Evolutionary conservation across 1,284 basidiomycete genomes (phyloP), one percentile per base, ranked within the genome.

Genomic region (Apiotrichum gamsii): DNA sequence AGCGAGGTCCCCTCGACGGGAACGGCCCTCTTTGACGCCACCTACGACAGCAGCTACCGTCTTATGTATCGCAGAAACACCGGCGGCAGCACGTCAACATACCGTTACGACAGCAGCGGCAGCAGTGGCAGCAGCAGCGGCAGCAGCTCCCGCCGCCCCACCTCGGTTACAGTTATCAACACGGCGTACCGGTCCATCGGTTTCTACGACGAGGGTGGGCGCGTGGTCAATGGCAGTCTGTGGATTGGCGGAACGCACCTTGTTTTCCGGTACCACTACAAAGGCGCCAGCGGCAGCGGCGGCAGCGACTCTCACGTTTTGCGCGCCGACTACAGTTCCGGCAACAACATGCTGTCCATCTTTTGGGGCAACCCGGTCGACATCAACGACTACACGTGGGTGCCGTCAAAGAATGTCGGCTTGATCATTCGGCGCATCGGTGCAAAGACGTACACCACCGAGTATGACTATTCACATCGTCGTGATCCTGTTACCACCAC

Each of bases 291-390:
- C 25, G 36, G 35, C 9, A 38, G 24, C 35, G 21, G 19, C 20
- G 36, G 41, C 15, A 40, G 32, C 25, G n/a, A n/a, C n/a, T 38
- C 47, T 8, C 36, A 43, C 31, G 30, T 48, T 10, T 36, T 48
- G 10, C 40, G 47, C 18, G 47, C 47, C 9, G 47, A 48, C 41
- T 48, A 43, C 37, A 16, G 30, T 3, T 16, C 13, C 1, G 25
- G 29, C 30, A 36, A 29, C 14, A 25, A 48, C 31, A 28, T 24
- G 9, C 30, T 48, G n/a, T 43, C 40, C 30, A 41, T 48, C 30
- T 48, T 48, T 29, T 48, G 47, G 47, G 47, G 47, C 40, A 43
- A 43, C 24, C 47, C 47, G 2, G 32, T 43, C 19, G 25, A 39
- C 31, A 30, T 29, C 1, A 41, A 48, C 21, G 39, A 48, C 36